Conservation (phyloP, 164 flowering plant genomes). For the Sedum album region DNA sequence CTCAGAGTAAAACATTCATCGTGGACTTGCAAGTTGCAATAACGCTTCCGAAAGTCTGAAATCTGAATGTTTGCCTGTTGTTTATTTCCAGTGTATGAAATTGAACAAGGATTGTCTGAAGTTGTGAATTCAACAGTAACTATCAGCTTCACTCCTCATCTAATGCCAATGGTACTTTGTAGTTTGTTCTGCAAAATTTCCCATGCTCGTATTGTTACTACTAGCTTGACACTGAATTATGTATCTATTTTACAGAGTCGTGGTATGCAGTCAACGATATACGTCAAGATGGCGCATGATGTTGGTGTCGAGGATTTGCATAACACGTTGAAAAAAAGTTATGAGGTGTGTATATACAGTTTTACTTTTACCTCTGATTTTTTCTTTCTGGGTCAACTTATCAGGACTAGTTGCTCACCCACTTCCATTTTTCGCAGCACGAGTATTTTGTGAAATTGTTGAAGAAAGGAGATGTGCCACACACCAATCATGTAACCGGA, state of each 20-base stretch:
- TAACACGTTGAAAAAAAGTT: slow-evolving; percentile 40
- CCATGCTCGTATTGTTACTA: too few species aligned
- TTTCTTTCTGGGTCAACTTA: not conserved
- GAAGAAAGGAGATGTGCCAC: slow-evolving; percentile 66
- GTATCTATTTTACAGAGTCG: slow-evolving; percentile 53
- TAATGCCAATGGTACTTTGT: slow-evolving; percentile 88
- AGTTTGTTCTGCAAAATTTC: not conserved
- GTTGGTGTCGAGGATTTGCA: slow-evolving; percentile 61
- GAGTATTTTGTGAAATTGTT: slow-evolving; percentile 71
- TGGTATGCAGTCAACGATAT: slow-evolving; percentile 96
- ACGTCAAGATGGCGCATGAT: slow-evolving; percentile 88
- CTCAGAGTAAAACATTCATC: not conserved
- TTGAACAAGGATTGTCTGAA: slow-evolving; percentile 92
- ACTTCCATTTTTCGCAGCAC: slow-evolving; percentile 29
- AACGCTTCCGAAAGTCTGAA: too few species aligned
- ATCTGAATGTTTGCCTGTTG: not conserved
- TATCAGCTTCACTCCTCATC: slow-evolving; percentile 94
- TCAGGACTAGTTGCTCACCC: not conserved
- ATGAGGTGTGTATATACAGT: slow-evolving; percentile 43
- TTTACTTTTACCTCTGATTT: not conserved
- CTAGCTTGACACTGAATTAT: not conserved
- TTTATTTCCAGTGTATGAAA: slow-evolving; percentile 75
- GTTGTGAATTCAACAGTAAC: slow-evolving; percentile 65
- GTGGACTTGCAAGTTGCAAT: not conserved
- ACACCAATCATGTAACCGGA: slow-evolving; percentile 78